These are phyloP conservation scores for Pyricularia sp. DNA, from an alignment of 2,329 filamentous ascomycete genomes.

Conservation along the genomic window DNA sequence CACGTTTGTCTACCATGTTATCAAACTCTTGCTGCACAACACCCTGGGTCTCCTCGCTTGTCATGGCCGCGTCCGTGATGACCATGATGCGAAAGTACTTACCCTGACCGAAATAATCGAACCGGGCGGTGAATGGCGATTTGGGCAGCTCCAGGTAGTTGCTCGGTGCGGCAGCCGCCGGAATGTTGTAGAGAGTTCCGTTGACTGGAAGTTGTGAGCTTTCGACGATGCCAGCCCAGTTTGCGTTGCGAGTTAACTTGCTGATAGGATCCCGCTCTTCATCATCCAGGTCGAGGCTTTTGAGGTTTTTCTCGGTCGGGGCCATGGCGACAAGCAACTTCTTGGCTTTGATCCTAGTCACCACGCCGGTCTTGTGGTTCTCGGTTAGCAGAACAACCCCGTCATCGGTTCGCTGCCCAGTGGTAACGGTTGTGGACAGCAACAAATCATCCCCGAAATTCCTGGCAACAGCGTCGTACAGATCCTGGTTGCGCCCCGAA, in stretches of 20 bases:
- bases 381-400: constrained; percentile 6
- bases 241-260: constrained; percentile 18
- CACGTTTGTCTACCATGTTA: not conserved
- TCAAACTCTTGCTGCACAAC: not conserved
- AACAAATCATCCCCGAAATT: constrained; percentile 14
- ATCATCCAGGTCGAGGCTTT: constrained; percentile 20
- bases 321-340: constrained; percentile 26
- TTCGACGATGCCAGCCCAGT: constrained; percentile 16
- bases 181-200: not conserved
- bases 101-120: not conserved
- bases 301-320: constrained; percentile 21
- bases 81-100: constrained; percentile 6
- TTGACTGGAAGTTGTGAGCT: constrained; percentile 12
- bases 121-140: constrained; percentile 1
- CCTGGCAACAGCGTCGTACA: constrained; percentile 11
- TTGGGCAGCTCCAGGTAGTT: constrained; percentile 3
- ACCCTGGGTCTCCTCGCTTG: not conserved
- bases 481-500: constrained; percentile 12
- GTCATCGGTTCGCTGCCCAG: constrained; percentile 6
- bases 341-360: constrained; percentile 19
- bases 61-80: not conserved
- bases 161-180: not conserved
- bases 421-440: constrained; percentile 13
- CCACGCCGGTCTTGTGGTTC: constrained; percentile 1
- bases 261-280: constrained; percentile 21